phyloP scores from a whole-genome alignment of 345 rosid genomes.

The Viola odorata region DNA sequence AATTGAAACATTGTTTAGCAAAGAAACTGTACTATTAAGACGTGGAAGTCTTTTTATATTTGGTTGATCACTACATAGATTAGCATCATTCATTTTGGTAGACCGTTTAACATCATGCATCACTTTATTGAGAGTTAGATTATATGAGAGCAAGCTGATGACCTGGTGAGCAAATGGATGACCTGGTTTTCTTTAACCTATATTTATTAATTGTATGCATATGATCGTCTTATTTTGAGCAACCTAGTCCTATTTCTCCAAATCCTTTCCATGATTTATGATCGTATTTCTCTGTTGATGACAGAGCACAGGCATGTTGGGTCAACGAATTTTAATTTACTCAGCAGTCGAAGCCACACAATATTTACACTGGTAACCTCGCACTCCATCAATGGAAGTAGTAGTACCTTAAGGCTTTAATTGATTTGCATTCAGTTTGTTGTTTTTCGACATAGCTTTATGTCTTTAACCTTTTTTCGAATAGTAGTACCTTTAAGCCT shows the following conservation, averaged over 20 bases:
- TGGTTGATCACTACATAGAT: no score
- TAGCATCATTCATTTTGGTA: neutral
- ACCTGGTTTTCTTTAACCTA: no score
- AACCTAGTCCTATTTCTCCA: no score
- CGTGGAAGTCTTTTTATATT: no score
- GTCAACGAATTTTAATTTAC: conserved; percentile 92
- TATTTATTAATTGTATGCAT: no score
- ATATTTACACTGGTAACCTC: conserved; percentile 89
- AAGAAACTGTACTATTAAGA: neutral
- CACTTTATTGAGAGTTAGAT: neutral
- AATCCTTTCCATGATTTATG: neutral
- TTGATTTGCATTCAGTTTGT: conserved; percentile 15
- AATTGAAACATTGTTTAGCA: neutral
- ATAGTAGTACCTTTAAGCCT: neutral
- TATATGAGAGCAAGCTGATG: no score
- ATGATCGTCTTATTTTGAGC: no score
- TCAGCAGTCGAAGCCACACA: conserved; percentile 99
- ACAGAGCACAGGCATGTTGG: conserved; percentile 99
- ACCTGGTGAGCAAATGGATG: neutral
- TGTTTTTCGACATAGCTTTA: neutral
- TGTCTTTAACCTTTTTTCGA: neutral
- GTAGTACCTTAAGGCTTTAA: conserved; percentile 3
- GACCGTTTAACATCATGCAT: neutral
- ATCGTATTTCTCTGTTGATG: conserved; percentile 20
- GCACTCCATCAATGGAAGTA: conserved; percentile 13